These are phyloP conservation scores for Roridomyces roridus DNA, from an alignment of 768 basidiomycete genomes.

Conservation along the genomic window DNA sequence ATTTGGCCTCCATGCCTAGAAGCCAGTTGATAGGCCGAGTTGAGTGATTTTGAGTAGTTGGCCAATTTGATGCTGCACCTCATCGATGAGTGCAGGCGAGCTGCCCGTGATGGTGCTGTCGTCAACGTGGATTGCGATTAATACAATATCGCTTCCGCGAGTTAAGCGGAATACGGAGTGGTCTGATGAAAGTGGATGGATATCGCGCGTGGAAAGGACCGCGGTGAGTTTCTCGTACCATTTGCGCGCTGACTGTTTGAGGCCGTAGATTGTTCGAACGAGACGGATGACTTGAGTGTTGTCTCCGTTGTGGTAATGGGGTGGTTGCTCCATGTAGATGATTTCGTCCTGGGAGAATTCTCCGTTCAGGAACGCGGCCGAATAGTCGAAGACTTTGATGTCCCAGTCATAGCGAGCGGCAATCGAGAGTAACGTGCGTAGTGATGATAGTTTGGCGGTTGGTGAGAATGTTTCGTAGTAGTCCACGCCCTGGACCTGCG, in stretches of 20 bases:
- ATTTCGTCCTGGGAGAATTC: conserved; percentile 17
- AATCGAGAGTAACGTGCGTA: too few species aligned
- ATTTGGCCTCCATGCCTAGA: conserved; percentile 38
- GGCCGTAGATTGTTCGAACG: conserved; percentile 38
- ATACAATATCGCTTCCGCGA: conserved; percentile 1
- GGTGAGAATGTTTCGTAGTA: too few species aligned
- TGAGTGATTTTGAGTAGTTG: conserved; percentile 35
- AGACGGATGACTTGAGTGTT: conserved; percentile 2
- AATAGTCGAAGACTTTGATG: conserved; percentile 9
- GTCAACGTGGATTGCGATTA: conserved; percentile 37
- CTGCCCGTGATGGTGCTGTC: conserved; percentile 37
- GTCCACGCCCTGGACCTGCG: too few species aligned
- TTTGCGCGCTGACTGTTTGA: conserved; percentile 38
- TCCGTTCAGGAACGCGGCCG: conserved; percentile 22
- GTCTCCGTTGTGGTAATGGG: conserved; percentile 7
- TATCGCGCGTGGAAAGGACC: conserved; percentile 16
- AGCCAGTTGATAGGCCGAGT: conserved; percentile 35
- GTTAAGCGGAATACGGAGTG: conserved; percentile 19
- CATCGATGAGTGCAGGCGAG: conserved; percentile 17
- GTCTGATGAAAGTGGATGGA: conserved; percentile 7
- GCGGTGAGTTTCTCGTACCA: conserved; percentile 35
- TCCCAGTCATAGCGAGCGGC: too few species aligned
- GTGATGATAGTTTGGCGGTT: too few species aligned
- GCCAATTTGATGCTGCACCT: conserved; percentile 29
- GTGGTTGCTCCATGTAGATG: conserved; percentile 30